A percentile compares a stretch with the other conserved stretches of the same genome.
These are phyloP conservation scores for Saturnispora galanensis DNA, from an alignment of 805 yeast genomes.

Conservation along the genomic window DNA sequence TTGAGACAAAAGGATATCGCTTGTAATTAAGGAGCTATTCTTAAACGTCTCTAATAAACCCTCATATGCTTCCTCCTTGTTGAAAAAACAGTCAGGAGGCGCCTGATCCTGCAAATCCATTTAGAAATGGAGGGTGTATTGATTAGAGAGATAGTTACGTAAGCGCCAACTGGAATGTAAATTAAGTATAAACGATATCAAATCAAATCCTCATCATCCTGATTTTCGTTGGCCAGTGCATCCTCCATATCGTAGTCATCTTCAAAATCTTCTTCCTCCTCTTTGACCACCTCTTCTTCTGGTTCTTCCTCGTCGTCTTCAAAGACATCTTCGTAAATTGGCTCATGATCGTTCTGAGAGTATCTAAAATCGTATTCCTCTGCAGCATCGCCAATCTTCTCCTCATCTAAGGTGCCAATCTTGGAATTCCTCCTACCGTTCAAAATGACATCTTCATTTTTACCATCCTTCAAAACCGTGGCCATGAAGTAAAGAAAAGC, in stretches of 20 bases:
- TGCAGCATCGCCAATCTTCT: constrained; percentile 23
- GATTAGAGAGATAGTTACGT: no score
- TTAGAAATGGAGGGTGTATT: not conserved
- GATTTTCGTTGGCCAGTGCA: constrained; percentile 19
- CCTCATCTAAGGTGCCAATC: constrained; percentile 26
- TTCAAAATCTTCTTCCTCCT: constrained; percentile 36
- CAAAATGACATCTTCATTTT: not conserved
- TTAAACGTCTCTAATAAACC: constrained; percentile 23
- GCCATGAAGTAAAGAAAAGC: constrained; percentile 72
- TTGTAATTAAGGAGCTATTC: constrained; percentile 26
- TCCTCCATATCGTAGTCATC: constrained; percentile 30
- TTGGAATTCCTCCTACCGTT: constrained; percentile 25
- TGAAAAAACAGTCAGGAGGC: not conserved
- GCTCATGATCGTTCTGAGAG: constrained; percentile 15
- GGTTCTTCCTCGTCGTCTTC: constrained; percentile 32
- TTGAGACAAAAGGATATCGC: constrained; percentile 33
- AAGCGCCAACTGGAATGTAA: not conserved
- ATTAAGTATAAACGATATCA: not conserved
- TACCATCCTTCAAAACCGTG: constrained; percentile 13
- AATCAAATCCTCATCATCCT: constrained; percentile 18
- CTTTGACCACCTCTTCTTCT: constrained; percentile 27
- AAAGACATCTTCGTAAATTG: constrained; percentile 27
- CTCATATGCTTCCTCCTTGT: constrained; percentile 23
- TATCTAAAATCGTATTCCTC: constrained; percentile 30
- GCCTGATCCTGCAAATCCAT: constrained; percentile 10